phyloP scores from a whole-genome alignment of 306 rosid species.

The Prunus dulcis region DNA sequence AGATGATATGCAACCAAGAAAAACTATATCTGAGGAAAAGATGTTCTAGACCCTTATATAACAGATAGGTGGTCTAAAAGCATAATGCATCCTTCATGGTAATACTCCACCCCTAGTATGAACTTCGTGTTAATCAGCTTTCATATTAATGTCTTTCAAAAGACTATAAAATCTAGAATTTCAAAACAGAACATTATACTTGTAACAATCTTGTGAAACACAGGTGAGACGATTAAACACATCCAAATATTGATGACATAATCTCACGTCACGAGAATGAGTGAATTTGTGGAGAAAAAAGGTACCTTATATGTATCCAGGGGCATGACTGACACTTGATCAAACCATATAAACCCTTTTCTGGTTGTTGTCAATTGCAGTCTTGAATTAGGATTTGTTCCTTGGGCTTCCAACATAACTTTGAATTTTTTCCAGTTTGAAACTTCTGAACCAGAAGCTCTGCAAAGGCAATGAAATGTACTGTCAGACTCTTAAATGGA shows the following conservation, averaged over 20 bases:
- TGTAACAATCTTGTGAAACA: neutral
- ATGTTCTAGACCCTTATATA: neutral
- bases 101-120: neutral
- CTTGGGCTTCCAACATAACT: constrained; percentile 41
- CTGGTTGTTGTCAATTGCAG: constrained; percentile 48
- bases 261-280: neutral
- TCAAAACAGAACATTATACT: neutral
- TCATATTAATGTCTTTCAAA: neutral
- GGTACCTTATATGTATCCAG: constrained; percentile 47
- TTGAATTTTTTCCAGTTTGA: constrained; percentile 46
- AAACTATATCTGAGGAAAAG: too few species aligned
- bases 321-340: constrained; percentile 61
- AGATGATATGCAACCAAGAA: neutral
- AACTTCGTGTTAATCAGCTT: neutral
- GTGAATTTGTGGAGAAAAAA: neutral
- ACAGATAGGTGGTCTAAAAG: neutral
- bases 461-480: constrained; percentile 31
- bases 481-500: neutral
- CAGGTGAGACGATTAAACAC: neutral
- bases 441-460: constrained; percentile 56
- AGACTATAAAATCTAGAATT: neutral
- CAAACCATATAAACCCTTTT: constrained; percentile 53
- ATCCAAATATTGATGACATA: neutral
- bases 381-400: constrained; percentile 41
- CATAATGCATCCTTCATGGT: neutral